Evolutionary conservation across 495 filamentous ascomycete genomes (phyloP).

Genomic region (Penicillium manginii): DNA sequence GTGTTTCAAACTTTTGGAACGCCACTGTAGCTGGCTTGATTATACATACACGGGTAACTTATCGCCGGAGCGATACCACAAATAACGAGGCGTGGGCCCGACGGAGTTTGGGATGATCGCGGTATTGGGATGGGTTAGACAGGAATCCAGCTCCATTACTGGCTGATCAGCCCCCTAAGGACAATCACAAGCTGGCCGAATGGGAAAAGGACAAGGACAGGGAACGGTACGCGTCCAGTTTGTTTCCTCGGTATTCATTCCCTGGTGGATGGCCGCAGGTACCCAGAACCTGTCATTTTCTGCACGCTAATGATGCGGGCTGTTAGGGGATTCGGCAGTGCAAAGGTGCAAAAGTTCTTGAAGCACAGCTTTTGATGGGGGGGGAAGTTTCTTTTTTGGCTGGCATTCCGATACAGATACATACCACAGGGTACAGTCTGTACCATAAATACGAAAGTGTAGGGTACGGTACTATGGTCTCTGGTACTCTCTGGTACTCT

Average conservation of each 20-base stretch:
- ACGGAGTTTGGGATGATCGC: slow-evolving; percentile 10
- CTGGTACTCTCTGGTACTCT: neutral
- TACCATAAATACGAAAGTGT: neutral
- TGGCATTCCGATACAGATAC: slow-evolving; percentile 23
- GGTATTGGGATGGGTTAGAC: slow-evolving; percentile 9
- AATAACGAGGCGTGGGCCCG: slow-evolving; percentile 4
- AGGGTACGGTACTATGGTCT: slow-evolving; percentile 1
- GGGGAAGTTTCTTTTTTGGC: neutral
- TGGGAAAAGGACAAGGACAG: neutral
- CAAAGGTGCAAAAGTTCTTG: slow-evolving; percentile 1
- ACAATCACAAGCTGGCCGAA: slow-evolving; percentile 4
- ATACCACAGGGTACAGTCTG: slow-evolving; percentile 7
- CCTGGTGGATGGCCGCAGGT: neutral
- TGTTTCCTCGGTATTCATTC: slow-evolving; percentile 6
- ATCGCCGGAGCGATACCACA: neutral
- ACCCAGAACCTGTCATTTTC: slow-evolving; percentile 5
- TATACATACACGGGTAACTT: neutral
- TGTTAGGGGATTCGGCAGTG: slow-evolving; percentile 4
- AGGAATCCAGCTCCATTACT: neutral
- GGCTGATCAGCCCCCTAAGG: neutral
- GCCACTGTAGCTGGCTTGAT: neutral
- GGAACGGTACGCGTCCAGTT: slow-evolving; percentile 8
- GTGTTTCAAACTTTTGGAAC: too few species aligned
- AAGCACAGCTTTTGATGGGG: neutral
- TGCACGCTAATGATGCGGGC: slow-evolving; percentile 3